A percentile compares a stretch with the other conserved stretches of the same genome.
Conservation (phyloP, 805 yeast genomes). For the Ogataea angusta region DNA sequence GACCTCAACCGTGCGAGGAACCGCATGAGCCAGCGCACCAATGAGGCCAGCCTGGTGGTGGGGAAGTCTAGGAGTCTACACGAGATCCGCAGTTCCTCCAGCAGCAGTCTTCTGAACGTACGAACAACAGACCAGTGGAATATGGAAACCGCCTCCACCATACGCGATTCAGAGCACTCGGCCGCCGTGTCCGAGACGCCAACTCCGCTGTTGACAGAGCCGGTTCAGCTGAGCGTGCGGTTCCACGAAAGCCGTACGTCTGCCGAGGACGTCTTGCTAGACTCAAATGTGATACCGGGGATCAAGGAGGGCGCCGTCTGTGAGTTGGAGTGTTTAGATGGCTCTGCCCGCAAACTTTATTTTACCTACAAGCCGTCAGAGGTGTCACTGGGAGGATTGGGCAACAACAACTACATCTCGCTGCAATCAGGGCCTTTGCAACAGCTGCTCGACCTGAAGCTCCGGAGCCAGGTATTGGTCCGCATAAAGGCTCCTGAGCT, state of each 20-base stretch:
- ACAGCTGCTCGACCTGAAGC: conserved; percentile 57
- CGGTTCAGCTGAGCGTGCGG: conserved; percentile 43
- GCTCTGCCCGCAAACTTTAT: conserved; percentile 36
- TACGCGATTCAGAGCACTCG: neutral
- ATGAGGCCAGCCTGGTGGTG: conserved; percentile 33
- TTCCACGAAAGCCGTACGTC: conserved; percentile 69
- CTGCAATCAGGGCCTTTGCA: conserved; percentile 60
- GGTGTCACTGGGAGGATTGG: conserved; percentile 9
- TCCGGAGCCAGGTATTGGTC: conserved; percentile 64
- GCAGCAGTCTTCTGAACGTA: conserved; percentile 6
- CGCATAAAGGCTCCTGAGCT: conserved; percentile 40
- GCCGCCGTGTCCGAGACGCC: neutral
- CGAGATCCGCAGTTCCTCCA: conserved; percentile 16
- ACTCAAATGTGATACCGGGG: conserved; percentile 56
- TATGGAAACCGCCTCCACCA: conserved; percentile 1
- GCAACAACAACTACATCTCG: conserved; percentile 43
- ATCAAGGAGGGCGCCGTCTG: conserved; percentile 74
- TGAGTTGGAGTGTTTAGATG: conserved; percentile 52
- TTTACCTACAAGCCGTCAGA: conserved; percentile 39
- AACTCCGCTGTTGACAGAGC: conserved; percentile 23
- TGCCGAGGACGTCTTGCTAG: conserved; percentile 58
- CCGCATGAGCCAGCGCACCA: conserved; percentile 31
- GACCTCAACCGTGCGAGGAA: conserved; percentile 27
- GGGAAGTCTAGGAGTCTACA: conserved; percentile 25
- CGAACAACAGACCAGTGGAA: conserved; percentile 2